phyloP scores from a whole-genome alignment of 176 grass and related monocot species.

The Bromus sterilis region DNA sequence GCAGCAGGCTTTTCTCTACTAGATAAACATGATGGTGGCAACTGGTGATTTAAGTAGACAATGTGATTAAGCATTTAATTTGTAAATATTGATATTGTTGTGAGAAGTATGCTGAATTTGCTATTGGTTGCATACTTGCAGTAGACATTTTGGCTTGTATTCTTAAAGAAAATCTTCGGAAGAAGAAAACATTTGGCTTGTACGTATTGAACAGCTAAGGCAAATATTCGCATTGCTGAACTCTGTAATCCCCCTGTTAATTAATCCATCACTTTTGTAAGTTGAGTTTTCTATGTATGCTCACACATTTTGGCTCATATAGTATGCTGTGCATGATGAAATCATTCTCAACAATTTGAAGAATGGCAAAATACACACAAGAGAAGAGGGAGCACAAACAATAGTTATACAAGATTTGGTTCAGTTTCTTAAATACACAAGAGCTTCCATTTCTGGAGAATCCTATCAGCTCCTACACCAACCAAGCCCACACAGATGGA shows the following conservation, averaged over 20 bases:
- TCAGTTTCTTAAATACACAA: constrained; percentile 25
- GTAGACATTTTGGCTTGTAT: too few relatives aligned
- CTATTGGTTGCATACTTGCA: background rate
- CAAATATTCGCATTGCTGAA: background rate
- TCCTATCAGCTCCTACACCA: constrained; percentile 28
- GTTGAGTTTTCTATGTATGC: background rate
- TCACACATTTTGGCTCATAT: background rate
- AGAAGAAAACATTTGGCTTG: background rate
- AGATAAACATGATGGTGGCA: background rate
- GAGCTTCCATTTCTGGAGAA: constrained; percentile 15
- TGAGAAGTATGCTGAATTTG: background rate
- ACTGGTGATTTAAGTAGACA: background rate
- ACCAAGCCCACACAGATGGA: background rate
- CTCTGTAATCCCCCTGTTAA: background rate
- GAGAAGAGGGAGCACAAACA: background rate
- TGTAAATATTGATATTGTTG: background rate
- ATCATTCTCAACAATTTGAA: constrained; percentile 17
- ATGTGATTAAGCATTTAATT: background rate
- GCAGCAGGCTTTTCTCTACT: background rate
- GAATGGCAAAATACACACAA: constrained; percentile 27
- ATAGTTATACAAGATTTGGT: constrained; percentile 29
- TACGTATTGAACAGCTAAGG: background rate
- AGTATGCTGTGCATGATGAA: constrained; percentile 2
- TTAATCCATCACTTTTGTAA: background rate
- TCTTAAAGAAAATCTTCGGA: too few relatives aligned